These are phyloP conservation scores for Aspergillus coremiiformis DNA, from an alignment of 495 filamentous ascomycete genomes.

Conservation along the genomic window DNA sequence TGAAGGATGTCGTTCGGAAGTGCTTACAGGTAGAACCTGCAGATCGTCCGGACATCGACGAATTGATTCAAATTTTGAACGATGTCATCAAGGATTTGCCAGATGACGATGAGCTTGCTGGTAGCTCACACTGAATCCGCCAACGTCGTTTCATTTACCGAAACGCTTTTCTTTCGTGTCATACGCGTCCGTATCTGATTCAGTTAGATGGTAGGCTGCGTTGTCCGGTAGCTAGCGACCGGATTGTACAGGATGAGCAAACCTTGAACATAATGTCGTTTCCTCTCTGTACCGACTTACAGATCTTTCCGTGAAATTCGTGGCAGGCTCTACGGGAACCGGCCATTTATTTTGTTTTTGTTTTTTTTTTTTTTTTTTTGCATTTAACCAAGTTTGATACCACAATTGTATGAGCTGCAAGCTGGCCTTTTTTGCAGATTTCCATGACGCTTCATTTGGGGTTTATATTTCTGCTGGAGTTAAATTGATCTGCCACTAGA, in stretches of 20 bases:
- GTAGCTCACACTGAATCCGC: constrained; percentile 19
- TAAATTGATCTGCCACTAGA: not conserved
- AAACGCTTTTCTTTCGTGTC: not conserved
- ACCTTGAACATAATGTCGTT: not conserved
- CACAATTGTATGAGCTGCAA: not conserved
- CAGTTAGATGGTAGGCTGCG: not conserved
- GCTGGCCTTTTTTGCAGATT: not conserved
- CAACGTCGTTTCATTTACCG: not conserved
- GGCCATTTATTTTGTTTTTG: not conserved
- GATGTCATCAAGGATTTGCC: constrained; percentile 65
- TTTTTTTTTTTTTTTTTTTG: not conserved
- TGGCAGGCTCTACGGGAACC: not conserved
- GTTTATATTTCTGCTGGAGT: not conserved
- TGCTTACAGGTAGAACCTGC: constrained; percentile 89
- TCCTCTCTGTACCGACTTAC: not conserved
- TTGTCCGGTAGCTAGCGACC: not conserved
- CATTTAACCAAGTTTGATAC: not conserved
- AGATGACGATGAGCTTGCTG: constrained; percentile 51
- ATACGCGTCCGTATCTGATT: not conserved
- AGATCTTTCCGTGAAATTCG: not conserved
- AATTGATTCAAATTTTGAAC: constrained; percentile 77
- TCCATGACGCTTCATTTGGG: not conserved
- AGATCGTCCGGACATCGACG: constrained; percentile 84
- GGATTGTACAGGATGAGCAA: not conserved
- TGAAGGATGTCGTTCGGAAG: constrained; percentile 77